These are phyloP conservation scores for Geotrichum macrosporum DNA, from an alignment of 1,139 yeast genomes.

Conservation along the genomic window DNA sequence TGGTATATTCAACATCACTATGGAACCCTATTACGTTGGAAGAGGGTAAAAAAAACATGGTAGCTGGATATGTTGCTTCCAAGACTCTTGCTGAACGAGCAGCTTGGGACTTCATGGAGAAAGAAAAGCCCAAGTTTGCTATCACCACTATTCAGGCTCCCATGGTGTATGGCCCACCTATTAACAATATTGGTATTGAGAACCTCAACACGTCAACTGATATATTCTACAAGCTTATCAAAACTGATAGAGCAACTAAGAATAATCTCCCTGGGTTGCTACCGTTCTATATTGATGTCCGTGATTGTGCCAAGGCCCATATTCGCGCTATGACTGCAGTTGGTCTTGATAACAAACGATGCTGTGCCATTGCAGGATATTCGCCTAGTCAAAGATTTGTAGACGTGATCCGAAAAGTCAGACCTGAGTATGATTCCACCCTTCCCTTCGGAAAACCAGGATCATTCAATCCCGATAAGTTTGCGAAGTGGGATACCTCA, in stretches of 20 bases:
- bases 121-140: constrained; percentile 38
- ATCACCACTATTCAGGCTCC: constrained; percentile 45
- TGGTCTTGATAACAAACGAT: constrained; percentile 40
- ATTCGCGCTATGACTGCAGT: constrained; percentile 24
- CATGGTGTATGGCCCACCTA: constrained; percentile 47
- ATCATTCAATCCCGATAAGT: constrained; percentile 2
- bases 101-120: constrained; percentile 44
- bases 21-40: constrained; percentile 46
- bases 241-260: constrained; percentile 7
- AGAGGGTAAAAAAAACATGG: constrained; percentile 25
- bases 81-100: constrained; percentile 41
- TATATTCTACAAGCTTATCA: constrained; percentile 20
- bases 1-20: constrained; percentile 34
- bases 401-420: constrained; percentile 35
- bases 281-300: constrained; percentile 18
- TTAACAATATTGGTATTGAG: constrained; percentile 28
- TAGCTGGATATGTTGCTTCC: constrained; percentile 36
- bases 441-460: constrained; percentile 17
- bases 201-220: constrained; percentile 34
- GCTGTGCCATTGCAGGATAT: constrained; percentile 38
- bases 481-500: constrained; percentile 22
- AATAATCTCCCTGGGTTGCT: constrained; percentile 5
- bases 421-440: constrained; percentile 15
- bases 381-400: constrained; percentile 37
- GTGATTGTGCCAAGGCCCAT: constrained; percentile 19